Conservation (phyloP, 805 yeast genomes). For the Spathaspora boniae region DNA sequence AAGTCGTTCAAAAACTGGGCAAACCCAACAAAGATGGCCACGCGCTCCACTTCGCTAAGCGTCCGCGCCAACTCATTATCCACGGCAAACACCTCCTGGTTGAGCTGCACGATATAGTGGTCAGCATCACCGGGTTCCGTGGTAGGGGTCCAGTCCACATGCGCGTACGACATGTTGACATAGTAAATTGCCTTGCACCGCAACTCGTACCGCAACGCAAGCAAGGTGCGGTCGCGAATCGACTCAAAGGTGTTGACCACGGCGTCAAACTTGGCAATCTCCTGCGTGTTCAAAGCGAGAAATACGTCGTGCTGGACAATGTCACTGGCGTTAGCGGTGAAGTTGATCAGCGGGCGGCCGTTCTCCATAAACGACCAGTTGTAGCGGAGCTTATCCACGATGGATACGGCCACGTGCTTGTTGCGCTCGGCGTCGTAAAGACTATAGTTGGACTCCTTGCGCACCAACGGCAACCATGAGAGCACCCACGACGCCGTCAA, state of each 20-base stretch:
- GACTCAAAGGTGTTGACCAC: conserved; percentile 29
- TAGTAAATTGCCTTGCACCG: conserved; percentile 51
- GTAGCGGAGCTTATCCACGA: conserved; percentile 32
- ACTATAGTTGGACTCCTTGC: conserved; percentile 37
- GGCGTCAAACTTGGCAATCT: conserved; percentile 32
- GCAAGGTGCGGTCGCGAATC: conserved; percentile 35
- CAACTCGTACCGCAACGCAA: conserved; percentile 56
- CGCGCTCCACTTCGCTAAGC: conserved; percentile 30
- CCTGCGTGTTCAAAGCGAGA: conserved; percentile 30
- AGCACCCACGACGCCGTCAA: conserved; percentile 55
- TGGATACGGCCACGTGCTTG: conserved; percentile 15
- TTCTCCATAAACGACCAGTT: conserved; percentile 42
- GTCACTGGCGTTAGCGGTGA: conserved; percentile 15
- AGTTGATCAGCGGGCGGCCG: conserved; percentile 21
- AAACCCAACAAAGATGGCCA: conserved; percentile 42
- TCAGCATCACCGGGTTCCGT: conserved; percentile 61
- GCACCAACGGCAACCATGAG: conserved; percentile 56
- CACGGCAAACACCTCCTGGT: conserved; percentile 43
- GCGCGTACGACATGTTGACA: conserved; percentile 45
- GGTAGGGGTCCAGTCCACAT: conserved; percentile 48
- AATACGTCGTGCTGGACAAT: conserved; percentile 23
- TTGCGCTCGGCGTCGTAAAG: conserved; percentile 17
- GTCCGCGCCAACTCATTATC: conserved; percentile 40
- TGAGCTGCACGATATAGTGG: conserved; percentile 48
- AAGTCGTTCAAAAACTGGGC: conserved; percentile 49